These are phyloP conservation scores for Mycena olivaceomarginata DNA, from an alignment of 768 basidiomycete genomes.

Conservation along the genomic window DNA sequence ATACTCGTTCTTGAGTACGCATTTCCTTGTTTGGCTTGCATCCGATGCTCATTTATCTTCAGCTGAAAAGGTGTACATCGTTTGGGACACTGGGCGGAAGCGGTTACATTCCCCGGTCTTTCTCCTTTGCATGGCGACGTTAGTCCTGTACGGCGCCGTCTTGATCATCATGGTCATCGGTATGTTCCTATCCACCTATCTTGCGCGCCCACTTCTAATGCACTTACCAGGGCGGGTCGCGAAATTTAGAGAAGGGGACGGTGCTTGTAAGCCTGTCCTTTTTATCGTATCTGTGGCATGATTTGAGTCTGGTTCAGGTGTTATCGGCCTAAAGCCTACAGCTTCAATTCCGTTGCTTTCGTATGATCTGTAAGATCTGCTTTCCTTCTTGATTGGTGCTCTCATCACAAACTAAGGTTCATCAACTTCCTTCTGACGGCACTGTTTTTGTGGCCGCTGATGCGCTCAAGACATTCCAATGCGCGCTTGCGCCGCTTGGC, in stretches of 20 bases:
- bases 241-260: slow-evolving; percentile 56
- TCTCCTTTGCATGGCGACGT: slow-evolving; percentile 58
- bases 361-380: slow-evolving; percentile 63
- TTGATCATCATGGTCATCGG: slow-evolving; percentile 62
- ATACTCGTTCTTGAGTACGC: slow-evolving; percentile 66
- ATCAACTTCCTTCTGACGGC: slow-evolving; percentile 62
- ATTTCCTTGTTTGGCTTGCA: slow-evolving; percentile 8
- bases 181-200: slow-evolving; percentile 41
- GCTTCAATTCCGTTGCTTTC: slow-evolving; percentile 66
- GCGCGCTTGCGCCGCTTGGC: slow-evolving; percentile 60
- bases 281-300: background rate
- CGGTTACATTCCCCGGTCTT: slow-evolving; percentile 65
- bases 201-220: background rate
- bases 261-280: slow-evolving; percentile 53
- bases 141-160: slow-evolving; percentile 62
- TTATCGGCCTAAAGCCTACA: slow-evolving; percentile 66
- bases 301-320: slow-evolving; percentile 22
- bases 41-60: background rate
- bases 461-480: slow-evolving; percentile 57
- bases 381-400: background rate
- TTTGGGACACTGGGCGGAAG: slow-evolving; percentile 59
- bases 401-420: slow-evolving; percentile 40
- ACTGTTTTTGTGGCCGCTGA: slow-evolving; percentile 69
- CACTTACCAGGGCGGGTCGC: slow-evolving; percentile 57
- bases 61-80: slow-evolving; percentile 69